These are phyloP conservation scores for Ilyonectria robusta DNA, from an alignment of 2,329 filamentous ascomycete genomes.

Conservation along the genomic window DNA sequence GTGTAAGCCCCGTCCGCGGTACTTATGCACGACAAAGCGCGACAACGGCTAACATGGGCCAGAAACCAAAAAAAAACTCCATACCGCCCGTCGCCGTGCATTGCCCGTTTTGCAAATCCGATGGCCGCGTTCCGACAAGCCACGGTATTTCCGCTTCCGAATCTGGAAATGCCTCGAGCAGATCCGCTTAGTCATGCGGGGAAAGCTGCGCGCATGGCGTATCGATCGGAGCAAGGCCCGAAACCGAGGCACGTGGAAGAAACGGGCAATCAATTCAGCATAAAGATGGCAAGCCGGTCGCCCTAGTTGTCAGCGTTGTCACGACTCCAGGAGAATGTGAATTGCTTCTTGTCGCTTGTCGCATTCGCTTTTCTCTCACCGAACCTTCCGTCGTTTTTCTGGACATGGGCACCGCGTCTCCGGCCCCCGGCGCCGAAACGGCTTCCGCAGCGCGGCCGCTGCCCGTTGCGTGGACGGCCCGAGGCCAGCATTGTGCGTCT, in stretches of 20 bases:
- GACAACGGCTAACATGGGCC: not conserved
- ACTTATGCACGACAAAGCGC: too few species aligned
- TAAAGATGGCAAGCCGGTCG: constrained; percentile 19
- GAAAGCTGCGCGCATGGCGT: constrained; percentile 20
- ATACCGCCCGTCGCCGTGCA: constrained; percentile 5
- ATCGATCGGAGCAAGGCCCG: constrained; percentile 20
- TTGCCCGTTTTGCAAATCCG: constrained; percentile 15
- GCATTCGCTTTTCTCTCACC: not conserved
- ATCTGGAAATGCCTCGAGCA: constrained; percentile 6
- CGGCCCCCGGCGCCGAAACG: constrained; percentile 18
- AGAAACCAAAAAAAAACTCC: not conserved
- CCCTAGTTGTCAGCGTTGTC: not conserved
- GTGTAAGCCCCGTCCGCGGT: not conserved
- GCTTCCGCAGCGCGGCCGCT: constrained; percentile 30
- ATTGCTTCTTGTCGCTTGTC: not conserved
- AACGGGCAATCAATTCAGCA: constrained; percentile 1
- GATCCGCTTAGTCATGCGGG: constrained; percentile 28
- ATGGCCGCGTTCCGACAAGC: constrained; percentile 1
- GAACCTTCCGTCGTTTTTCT: not conserved
- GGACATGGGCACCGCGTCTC: constrained; percentile 21
- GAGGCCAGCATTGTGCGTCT: constrained; percentile 58
- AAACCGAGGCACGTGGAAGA: constrained; percentile 31
- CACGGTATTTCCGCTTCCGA: constrained; percentile 20
- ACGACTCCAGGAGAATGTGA: constrained; percentile 20
- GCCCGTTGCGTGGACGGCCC: constrained; percentile 22